These are phyloP conservation scores for Diaporthe citrichinensis DNA, from an alignment of 2,329 filamentous ascomycete genomes.

Conservation along the genomic window DNA sequence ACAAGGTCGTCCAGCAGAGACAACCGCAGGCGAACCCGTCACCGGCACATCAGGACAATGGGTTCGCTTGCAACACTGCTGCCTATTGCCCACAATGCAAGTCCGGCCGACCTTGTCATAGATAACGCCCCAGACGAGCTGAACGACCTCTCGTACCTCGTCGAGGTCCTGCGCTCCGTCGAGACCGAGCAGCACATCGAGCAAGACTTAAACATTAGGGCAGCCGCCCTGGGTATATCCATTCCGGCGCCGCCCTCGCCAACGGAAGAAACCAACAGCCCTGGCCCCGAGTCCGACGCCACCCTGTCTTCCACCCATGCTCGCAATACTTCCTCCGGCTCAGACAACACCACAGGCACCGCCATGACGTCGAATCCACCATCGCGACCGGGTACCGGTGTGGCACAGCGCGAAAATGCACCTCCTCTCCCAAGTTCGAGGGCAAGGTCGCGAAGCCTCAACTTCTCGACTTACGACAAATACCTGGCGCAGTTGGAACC, in stretches of 20 bases:
- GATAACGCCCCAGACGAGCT: slow-evolving; percentile 50
- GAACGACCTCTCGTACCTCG: slow-evolving; percentile 55
- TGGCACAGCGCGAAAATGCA: slow-evolving; percentile 44
- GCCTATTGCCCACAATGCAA: slow-evolving; percentile 40
- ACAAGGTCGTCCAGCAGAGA: slow-evolving; percentile 9
- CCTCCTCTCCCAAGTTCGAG: slow-evolving; percentile 44
- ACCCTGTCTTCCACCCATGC: slow-evolving; percentile 58
- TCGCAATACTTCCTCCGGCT: slow-evolving; percentile 61
- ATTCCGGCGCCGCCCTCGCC: slow-evolving; percentile 48
- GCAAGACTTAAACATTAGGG: slow-evolving; percentile 51
- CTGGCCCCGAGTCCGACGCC: slow-evolving; percentile 58
- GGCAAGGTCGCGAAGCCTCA: slow-evolving; percentile 56
- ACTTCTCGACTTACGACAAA: slow-evolving; percentile 66
- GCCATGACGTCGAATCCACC: slow-evolving; percentile 60
- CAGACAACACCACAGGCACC: slow-evolving; percentile 56
- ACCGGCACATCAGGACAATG: slow-evolving; percentile 38
- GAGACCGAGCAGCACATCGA: slow-evolving; percentile 58
- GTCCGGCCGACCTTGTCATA: slow-evolving; percentile 32
- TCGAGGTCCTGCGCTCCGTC: slow-evolving; percentile 54
- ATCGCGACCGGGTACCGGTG: slow-evolving; percentile 48
- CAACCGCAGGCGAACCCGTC: slow-evolving; percentile 35
- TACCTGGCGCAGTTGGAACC: slow-evolving; percentile 63
- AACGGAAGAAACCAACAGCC: slow-evolving; percentile 53
- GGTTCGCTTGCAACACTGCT: slow-evolving; percentile 45
- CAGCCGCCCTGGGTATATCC: slow-evolving; percentile 54